Base-by-base conservation (phyloP, 1,284 basidiomycete genomes). In the Trichosporon faecale region DNA sequence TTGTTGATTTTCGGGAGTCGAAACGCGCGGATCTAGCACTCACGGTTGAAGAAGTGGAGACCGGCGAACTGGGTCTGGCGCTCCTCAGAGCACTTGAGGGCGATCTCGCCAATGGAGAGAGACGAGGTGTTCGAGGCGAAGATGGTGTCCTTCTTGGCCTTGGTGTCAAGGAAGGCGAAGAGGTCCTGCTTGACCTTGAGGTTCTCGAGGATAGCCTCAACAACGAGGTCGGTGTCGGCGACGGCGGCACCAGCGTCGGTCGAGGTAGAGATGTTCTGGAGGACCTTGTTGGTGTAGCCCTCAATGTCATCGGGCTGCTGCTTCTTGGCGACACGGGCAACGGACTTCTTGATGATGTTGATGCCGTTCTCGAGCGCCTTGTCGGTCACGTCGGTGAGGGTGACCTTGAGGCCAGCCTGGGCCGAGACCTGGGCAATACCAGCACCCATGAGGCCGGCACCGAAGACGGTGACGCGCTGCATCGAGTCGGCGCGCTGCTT, bases 201-300 rank as follows among this genome's bases (percentile, higher is more conserved):
- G 73, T 85, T 86, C 76, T 88, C 87, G 71, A 88, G 86, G 71
- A 88, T 88, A 6, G 87, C 87, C 78, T 88, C 87, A 67, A 88
- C 83, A 64, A 88, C 87, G 63, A 88, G 79, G 76, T 88, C 87
- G 2, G 86, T 82, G 5, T 82, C 71, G 55, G 84, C 74, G 40
- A 87, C 86, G 2, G 86, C 86, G 67, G 84, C 80, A 6, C 73
- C 80, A 27, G 86, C 83, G 72, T 87, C 86, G 9, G 86, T 87
- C 5, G 85, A 86, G 2, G 84, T 81, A 67, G 79, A 77, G 73
- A 88, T 85, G 73, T 85, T 85, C 70, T 79, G 78, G 68, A 87
- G 80, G 27, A 86, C 80, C 27, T 77, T 74, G 68, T 83, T 80
- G 68, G 80, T 78, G 74, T 74, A 82, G 1, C 79, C 80, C 68